A percentile compares a stretch with the other conserved stretches of the same genome.
These are phyloP conservation scores for Mallotus repandus DNA, from an alignment of 441 rosid species.

Conservation along the genomic window DNA sequence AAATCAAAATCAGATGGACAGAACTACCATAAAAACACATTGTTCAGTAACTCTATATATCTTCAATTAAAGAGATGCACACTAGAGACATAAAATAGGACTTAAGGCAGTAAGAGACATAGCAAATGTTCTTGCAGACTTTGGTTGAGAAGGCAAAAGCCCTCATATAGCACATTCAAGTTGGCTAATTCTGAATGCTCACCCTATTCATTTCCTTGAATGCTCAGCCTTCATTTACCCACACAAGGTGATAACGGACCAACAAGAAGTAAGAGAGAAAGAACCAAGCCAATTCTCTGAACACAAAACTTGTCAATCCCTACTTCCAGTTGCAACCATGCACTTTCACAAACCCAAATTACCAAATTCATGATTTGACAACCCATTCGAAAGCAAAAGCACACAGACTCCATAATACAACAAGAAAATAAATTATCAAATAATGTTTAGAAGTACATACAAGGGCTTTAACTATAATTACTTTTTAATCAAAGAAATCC, in stretches of 20 bases:
- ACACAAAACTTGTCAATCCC: background rate
- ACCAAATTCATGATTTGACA: background rate
- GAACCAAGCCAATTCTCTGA: background rate
- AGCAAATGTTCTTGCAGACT: background rate
- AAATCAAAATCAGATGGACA: background rate
- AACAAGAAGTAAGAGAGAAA: background rate
- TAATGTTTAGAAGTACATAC: background rate
- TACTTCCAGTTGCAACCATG: background rate
- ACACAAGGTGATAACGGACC: background rate
- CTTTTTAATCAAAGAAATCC: background rate
- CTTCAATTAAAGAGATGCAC: background rate
- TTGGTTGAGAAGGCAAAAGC: background rate
- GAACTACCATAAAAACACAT: background rate
- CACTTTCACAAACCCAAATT: conserved; percentile 5
- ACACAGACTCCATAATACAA: background rate
- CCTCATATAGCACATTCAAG: background rate
- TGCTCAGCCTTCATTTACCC: background rate
- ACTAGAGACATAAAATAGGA: background rate
- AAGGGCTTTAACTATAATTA: too few species aligned
- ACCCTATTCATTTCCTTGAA: background rate
- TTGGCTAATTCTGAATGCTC: background rate
- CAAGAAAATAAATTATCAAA: background rate
- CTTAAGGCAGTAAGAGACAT: background rate
- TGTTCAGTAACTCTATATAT: background rate
- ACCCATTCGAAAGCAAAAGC: background rate